Conservation (phyloP, 2,329 filamentous ascomycete genomes). For the Fusarium bulbicola region DNA sequence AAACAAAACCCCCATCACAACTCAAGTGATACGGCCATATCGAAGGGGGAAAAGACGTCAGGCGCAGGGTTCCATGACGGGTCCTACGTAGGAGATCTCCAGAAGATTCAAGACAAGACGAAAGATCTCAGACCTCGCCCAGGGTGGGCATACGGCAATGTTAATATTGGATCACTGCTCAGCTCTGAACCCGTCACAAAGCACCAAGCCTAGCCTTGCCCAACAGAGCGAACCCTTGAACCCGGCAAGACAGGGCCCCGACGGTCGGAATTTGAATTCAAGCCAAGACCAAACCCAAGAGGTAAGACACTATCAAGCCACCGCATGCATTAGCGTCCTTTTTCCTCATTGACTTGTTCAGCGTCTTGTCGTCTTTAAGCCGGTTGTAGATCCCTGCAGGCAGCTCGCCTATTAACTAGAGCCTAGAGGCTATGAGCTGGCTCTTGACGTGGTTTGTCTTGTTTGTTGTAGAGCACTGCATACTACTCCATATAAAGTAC, state of each 20-base stretch:
- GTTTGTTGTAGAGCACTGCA: constrained; percentile 20
- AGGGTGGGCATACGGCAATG: constrained; percentile 22
- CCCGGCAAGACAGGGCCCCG: constrained; percentile 29
- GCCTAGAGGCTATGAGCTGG: constrained; percentile 29
- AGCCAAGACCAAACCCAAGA: constrained; percentile 22
- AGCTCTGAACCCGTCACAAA: neutral
- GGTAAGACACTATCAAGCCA: constrained; percentile 41
- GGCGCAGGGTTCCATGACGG: constrained; percentile 32
- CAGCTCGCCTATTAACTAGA: constrained; percentile 13
- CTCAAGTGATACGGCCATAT: constrained; percentile 15
- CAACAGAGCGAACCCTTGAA: constrained; percentile 10
- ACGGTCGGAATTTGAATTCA: constrained; percentile 37
- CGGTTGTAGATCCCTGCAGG: constrained; percentile 34
- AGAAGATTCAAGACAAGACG: constrained; percentile 12
- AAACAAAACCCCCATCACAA: neutral
- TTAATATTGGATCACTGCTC: constrained; percentile 33
- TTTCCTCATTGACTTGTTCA: neutral
- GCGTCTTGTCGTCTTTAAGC: neutral
- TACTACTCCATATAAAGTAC: neutral
- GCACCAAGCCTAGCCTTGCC: neutral
- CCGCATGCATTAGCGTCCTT: constrained; percentile 32
- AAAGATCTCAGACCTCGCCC: constrained; percentile 25
- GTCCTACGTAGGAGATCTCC: constrained; percentile 24
- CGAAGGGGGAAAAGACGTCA: constrained; percentile 14
- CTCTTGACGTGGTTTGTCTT: constrained; percentile 21